Base-by-base conservation (phyloP, 768 basidiomycete genomes). In the Steccherinum ochraceum region DNA sequence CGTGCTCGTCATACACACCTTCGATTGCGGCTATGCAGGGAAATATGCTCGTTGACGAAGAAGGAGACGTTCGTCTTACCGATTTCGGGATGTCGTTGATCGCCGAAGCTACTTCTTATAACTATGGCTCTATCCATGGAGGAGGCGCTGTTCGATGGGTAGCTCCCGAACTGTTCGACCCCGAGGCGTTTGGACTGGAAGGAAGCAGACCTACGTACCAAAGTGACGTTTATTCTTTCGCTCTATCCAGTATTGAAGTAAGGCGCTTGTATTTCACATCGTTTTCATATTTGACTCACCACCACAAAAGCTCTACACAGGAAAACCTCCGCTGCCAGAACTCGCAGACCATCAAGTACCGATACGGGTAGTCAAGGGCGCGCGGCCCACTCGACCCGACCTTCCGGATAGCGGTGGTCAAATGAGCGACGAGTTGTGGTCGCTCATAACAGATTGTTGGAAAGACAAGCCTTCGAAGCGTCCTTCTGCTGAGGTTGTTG, bases 141-240 rank as follows among this genome's bases (percentile, higher is more conserved):
- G 16, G 7, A 35, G 7, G 7, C 30, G 30, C 30, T 16, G 16
- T 35, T 35, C 44, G 50, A 30, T 51, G 50, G 50, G 26, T 27
- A 26, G 20, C 50, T 5, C 43, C 30, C 12, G 45, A 51, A 21
- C 21, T 45, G 5, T 16, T 35, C 7, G 30, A 35, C 16, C 30
- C 30, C 16, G 30, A 35, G 7, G 30, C 30, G 7, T 35, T 35
- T 16, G 7, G 16, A 16, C 43, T 45, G 7, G 20, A 50, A n/a
- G 12, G 21, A 4, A 18, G 11, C 10, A n/a, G 40, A 10, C 20
- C 49, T 3, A 50, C 49, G 5, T 42, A 19, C 42, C 18, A 7
- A 7, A 50, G 49, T 42, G 49, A 50, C 42, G 40, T 50, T 4
- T 50, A 50, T 25, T 50, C 49, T 13, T 50, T 50, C 20, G 49